phyloP scores from a whole-genome alignment of 1,284 basidiomycete species.

The Cystobasidiaceae sp. region DNA sequence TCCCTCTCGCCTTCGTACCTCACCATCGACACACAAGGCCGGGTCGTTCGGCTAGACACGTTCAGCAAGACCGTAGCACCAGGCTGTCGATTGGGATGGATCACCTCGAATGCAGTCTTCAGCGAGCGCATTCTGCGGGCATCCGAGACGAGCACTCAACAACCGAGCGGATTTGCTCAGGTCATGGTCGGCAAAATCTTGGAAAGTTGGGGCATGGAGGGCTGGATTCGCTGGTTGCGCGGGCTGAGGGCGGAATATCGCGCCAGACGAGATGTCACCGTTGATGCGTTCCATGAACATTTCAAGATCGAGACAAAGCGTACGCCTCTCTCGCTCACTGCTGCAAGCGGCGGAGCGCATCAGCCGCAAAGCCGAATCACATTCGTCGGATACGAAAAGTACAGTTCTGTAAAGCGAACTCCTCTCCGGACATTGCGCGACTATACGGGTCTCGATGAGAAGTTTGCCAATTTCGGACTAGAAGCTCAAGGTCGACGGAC shows the following conservation, averaged over 20 bases:
- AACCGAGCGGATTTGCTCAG: constrained; percentile 65
- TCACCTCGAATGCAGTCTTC: constrained; percentile 61
- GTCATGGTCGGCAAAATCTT: constrained; percentile 61
- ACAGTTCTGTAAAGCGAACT: constrained; percentile 27
- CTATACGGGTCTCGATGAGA: constrained; percentile 30
- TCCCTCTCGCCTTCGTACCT: constrained; percentile 65
- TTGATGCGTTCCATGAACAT: constrained; percentile 19
- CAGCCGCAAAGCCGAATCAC: neutral
- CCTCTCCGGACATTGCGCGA: constrained; percentile 32
- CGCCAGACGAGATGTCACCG: constrained; percentile 14
- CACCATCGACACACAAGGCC: constrained; percentile 68
- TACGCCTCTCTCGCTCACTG: neutral
- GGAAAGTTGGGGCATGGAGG: constrained; percentile 61
- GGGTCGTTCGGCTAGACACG: constrained; percentile 70
- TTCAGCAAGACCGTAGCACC: constrained; percentile 60
- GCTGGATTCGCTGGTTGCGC: constrained; percentile 69
- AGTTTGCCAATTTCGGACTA: constrained; percentile 15
- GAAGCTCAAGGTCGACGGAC: constrained; percentile 21
- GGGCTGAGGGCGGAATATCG: constrained; percentile 57
- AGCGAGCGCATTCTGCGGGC: constrained; percentile 69
- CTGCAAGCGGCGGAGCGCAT: neutral
- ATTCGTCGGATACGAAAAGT: constrained; percentile 27
- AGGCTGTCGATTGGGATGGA: constrained; percentile 40
- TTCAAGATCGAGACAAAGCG: constrained; percentile 24
- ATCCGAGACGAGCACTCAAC: constrained; percentile 66